phyloP scores from a whole-genome alignment of 2,329 filamentous ascomycete species.

The Claviceps purpurea region DNA sequence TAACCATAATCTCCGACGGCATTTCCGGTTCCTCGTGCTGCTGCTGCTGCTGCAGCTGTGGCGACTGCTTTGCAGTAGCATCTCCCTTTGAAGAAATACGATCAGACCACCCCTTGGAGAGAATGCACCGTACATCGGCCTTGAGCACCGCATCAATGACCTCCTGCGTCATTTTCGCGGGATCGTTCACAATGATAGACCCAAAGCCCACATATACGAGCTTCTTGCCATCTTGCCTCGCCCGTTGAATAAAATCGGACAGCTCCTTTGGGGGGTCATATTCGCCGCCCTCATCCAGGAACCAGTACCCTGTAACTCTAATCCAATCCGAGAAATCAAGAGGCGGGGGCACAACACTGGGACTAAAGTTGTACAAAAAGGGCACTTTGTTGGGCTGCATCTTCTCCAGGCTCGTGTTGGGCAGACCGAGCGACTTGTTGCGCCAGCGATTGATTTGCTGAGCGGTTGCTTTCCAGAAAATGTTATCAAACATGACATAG shows the following conservation, averaged over 20 bases:
- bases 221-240: constrained; percentile 71
- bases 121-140: constrained; percentile 84
- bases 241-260: constrained; percentile 67
- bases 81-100: constrained; percentile 42
- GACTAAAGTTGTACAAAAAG: constrained; percentile 95
- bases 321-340: constrained; percentile 98
- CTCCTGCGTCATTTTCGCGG: constrained; percentile 77
- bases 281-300: constrained; percentile 61
- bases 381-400: constrained; percentile 96
- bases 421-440: constrained; percentile 63
- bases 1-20: constrained; percentile 69
- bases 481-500: constrained; percentile 90
- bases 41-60: constrained; percentile 22
- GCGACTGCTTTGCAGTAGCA: constrained; percentile 5
- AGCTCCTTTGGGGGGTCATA: constrained; percentile 70
- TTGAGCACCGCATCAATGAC: constrained; percentile 84
- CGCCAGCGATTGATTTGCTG: constrained; percentile 90
- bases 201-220: constrained; percentile 96
- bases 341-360: constrained; percentile 83
- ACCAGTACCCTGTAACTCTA: constrained; percentile 95
- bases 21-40: constrained; percentile 51
- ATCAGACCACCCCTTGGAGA: constrained; percentile 96
- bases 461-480: constrained; percentile 92
- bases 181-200: constrained; percentile 86
- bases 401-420: constrained; percentile 72